These are phyloP conservation scores for Trichoderma afroharzianum DNA, from an alignment of 2,329 filamentous ascomycete genomes.

Conservation along the genomic window DNA sequence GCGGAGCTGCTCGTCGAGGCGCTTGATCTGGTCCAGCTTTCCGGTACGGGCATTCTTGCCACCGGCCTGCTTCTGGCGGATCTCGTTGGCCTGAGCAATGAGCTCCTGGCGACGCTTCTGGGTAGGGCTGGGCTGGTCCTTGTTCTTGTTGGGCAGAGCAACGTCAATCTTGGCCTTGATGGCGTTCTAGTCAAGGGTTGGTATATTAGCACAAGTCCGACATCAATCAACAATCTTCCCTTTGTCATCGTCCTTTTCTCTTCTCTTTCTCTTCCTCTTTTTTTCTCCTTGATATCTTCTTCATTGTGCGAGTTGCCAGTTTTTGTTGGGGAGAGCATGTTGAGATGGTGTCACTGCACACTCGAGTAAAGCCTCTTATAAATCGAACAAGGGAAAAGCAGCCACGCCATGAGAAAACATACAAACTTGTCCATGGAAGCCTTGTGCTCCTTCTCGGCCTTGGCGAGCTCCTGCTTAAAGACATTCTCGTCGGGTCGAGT, in stretches of 20 bases:
- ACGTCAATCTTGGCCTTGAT: conserved; percentile 85
- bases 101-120: conserved; percentile 85
- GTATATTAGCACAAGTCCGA: neutral
- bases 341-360: neutral
- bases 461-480: conserved; percentile 74
- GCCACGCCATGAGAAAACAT: conserved; percentile 25
- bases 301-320: neutral
- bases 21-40: conserved; percentile 87
- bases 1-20: conserved; percentile 84
- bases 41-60: conserved; percentile 78
- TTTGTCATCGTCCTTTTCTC: neutral
- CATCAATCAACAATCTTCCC: neutral
- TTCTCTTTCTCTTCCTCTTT: neutral
- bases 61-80: conserved; percentile 80
- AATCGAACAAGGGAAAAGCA: neutral
- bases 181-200: conserved; percentile 60
- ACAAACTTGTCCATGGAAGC: conserved; percentile 62
- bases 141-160: conserved; percentile 67
- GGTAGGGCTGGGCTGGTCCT: conserved; percentile 75
- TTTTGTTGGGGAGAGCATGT: neutral
- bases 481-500: conserved; percentile 82
- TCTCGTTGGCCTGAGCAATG: conserved; percentile 74
- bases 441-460: conserved; percentile 83
- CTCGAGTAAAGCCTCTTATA: neutral
- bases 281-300: neutral